Conservation (phyloP, 2,329 filamentous ascomycete genomes). For the Neofusicoccum parvum region DNA sequence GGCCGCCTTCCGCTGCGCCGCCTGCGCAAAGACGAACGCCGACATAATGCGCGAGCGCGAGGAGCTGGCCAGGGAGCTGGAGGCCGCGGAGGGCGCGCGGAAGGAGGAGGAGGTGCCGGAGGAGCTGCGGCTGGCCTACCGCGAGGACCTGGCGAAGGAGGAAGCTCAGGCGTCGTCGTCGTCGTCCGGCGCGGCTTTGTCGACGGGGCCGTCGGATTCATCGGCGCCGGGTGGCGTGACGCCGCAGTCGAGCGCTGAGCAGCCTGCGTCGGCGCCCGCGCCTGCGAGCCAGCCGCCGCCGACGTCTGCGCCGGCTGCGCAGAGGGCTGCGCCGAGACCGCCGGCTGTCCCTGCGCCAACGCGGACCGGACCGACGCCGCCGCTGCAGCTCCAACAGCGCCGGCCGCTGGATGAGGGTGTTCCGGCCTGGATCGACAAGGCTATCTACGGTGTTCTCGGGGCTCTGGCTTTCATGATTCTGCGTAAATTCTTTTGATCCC, state of each 20-base stretch:
- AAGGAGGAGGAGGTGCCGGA: constrained; percentile 53
- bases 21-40: constrained; percentile 70
- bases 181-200: not conserved
- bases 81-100: constrained; percentile 41
- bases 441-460: constrained; percentile 73
- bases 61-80: constrained; percentile 54
- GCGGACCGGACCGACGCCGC: constrained; percentile 13
- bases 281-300: not conserved
- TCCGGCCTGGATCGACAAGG: constrained; percentile 76
- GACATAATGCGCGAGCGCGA: constrained; percentile 75
- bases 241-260: not conserved
- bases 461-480: constrained; percentile 70
- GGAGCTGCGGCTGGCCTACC: constrained; percentile 67
- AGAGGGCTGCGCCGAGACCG: constrained; percentile 8
- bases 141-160: constrained; percentile 65
- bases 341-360: constrained; percentile 23
- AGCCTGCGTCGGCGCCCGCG: not conserved
- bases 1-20: constrained; percentile 65
- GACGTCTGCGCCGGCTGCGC: not conserved
- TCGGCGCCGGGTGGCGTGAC: not conserved
- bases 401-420: constrained; percentile 50
- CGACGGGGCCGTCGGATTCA: not conserved
- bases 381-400: constrained; percentile 21
- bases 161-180: constrained; percentile 24
- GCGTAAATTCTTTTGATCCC: constrained; percentile 44